phyloP scores from a whole-genome alignment of 345 rosid genomes.

The Populus deltoides region DNA sequence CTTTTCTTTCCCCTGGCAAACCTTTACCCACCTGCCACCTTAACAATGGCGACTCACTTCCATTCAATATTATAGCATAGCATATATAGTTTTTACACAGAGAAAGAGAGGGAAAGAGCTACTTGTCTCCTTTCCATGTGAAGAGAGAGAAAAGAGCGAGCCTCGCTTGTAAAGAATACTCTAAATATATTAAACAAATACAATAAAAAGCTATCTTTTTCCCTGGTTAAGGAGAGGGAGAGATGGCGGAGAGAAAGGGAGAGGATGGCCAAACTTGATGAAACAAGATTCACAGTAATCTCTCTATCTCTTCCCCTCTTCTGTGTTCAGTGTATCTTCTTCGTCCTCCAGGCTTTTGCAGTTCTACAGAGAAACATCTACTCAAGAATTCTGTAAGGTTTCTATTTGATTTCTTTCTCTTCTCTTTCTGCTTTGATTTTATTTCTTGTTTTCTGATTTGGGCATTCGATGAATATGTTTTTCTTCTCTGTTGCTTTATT shows the following conservation, averaged over 20 bases:
- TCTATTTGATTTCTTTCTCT: not conserved
- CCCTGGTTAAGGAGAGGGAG: not conserved
- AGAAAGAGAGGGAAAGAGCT: not conserved
- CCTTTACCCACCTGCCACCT: not conserved
- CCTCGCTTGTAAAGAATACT: not conserved
- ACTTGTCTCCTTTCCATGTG: constrained; percentile 20
- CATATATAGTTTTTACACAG: not conserved
- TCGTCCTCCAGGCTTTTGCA: constrained; percentile 14
- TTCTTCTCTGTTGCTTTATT: not conserved
- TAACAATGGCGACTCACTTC: constrained; percentile 8
- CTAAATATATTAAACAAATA: not conserved
- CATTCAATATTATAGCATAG: not conserved
- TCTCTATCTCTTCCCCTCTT: not conserved
- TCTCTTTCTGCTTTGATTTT: not conserved
- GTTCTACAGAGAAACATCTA: not conserved
- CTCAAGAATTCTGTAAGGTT: constrained; percentile 26
- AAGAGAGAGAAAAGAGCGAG: constrained; percentile 6
- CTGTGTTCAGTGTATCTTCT: constrained; percentile 7
- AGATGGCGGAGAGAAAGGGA: constrained; percentile 15
- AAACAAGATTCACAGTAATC: not conserved
- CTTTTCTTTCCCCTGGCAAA: not conserved
- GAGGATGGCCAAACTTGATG: not conserved
- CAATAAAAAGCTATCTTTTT: not conserved
- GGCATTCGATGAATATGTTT: constrained; percentile 8
- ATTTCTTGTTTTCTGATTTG: not conserved